These are phyloP conservation scores for Prunus yedoensis DNA, from an alignment of 331 rosid species.

Conservation along the genomic window DNA sequence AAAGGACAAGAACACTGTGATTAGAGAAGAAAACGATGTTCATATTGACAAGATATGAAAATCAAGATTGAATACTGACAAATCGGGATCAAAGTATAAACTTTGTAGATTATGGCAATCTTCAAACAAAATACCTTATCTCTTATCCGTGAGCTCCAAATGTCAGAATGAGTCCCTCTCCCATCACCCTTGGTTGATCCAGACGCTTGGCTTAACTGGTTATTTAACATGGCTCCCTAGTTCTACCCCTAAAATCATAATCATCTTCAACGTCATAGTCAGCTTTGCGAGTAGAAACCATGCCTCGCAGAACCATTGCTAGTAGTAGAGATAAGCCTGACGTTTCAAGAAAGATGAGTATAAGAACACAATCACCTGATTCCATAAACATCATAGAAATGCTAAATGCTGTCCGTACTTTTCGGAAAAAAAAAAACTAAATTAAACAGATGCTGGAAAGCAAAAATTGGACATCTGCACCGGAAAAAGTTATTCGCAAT, in stretches of 20 bases:
- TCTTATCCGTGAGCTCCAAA: conserved; percentile 84
- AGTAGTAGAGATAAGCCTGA: conserved; percentile 77
- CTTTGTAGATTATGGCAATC: not conserved
- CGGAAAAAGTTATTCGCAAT: not conserved
- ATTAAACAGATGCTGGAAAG: not conserved
- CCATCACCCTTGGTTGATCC: conserved; percentile 51
- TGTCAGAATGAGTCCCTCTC: conserved; percentile 54
- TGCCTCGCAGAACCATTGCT: conserved; percentile 66
- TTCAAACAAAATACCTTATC: conserved; percentile 61
- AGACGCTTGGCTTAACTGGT: conserved; percentile 60
- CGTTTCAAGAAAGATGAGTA: conserved; percentile 27
- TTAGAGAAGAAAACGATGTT: not conserved
- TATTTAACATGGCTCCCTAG: conserved; percentile 63
- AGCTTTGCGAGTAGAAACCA: conserved; percentile 47
- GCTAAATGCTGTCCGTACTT: not conserved
- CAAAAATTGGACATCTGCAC: not conserved
- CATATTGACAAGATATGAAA: too few relatives aligned
- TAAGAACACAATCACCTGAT: conserved; percentile 16
- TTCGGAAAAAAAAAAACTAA: too few relatives aligned
- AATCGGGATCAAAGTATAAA: not conserved
- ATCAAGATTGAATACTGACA: not conserved
- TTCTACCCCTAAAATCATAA: conserved; percentile 46
- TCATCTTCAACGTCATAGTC: conserved; percentile 61
- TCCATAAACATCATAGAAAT: not conserved
- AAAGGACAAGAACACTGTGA: not conserved